Evolutionary conservation across 495 filamentous ascomycete species (phyloP).

Genomic region (Penicillium tannophilum): DNA sequence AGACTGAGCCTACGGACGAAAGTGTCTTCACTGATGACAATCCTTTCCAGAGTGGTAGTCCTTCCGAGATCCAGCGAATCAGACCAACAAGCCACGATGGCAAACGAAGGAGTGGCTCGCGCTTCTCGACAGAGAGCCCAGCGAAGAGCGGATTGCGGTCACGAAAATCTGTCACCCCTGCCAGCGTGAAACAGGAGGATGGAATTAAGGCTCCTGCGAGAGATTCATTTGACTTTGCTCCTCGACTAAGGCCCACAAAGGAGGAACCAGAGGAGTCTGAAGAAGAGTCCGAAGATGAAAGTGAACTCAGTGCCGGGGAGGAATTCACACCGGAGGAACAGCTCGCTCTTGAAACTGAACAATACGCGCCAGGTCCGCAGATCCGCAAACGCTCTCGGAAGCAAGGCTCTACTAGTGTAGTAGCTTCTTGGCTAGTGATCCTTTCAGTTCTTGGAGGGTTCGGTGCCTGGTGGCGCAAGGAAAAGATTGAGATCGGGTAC

Average conservation of each 20-base stretch:
- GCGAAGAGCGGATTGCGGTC: constrained; percentile 40
- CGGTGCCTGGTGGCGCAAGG: constrained; percentile 82
- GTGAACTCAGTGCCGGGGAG: constrained; percentile 66
- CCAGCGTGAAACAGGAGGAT: constrained; percentile 41
- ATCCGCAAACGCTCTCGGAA: constrained; percentile 40
- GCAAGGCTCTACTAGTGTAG: constrained; percentile 38
- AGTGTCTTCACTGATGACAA: constrained; percentile 84
- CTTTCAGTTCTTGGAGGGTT: constrained; percentile 69
- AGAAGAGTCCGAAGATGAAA: constrained; percentile 44
- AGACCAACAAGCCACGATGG: constrained; percentile 44
- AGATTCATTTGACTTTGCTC: constrained; percentile 51
- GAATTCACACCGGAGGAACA: constrained; percentile 94
- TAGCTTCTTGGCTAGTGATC: constrained; percentile 67
- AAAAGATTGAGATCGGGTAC: constrained; percentile 93
- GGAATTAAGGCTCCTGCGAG: constrained; percentile 37
- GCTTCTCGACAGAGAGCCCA: constrained; percentile 39
- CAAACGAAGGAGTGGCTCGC: constrained; percentile 52
- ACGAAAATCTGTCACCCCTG: constrained; percentile 38
- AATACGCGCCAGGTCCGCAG: constrained; percentile 25
- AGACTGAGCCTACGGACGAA: constrained; percentile 42
- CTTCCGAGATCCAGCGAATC: constrained; percentile 44
- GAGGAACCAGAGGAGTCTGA: constrained; percentile 36
- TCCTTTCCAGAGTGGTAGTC: constrained; percentile 88
- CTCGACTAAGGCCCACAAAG: constrained; percentile 25
- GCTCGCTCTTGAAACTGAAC: constrained; percentile 67